These are phyloP conservation scores for Geotrichum bryndzae DNA, from an alignment of 1,139 yeast genomes.

Conservation along the genomic window DNA sequence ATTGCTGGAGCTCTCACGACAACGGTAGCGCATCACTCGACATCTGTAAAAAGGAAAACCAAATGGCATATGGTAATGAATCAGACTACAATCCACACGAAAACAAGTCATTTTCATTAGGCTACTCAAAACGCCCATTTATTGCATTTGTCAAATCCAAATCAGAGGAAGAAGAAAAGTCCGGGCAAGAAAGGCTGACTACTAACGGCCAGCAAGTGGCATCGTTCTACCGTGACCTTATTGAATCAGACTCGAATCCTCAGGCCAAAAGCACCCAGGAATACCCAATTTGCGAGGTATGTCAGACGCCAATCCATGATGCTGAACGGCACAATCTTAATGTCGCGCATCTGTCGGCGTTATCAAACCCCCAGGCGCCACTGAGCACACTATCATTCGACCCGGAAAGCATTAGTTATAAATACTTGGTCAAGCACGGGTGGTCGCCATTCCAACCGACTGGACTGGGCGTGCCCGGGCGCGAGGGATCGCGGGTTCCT, in stretches of 20 bases:
- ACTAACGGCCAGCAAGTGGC: not conserved
- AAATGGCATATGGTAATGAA: not conserved
- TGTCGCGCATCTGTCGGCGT: slow-evolving; percentile 19
- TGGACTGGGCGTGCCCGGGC: slow-evolving; percentile 26
- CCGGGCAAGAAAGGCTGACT: not conserved
- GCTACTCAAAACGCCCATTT: slow-evolving; percentile 7
- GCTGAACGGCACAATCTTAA: slow-evolving; percentile 17
- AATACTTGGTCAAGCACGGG: slow-evolving; percentile 24
- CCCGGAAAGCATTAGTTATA: slow-evolving; percentile 20
- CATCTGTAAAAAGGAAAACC: not conserved
- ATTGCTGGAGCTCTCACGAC: not conserved
- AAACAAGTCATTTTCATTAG: slow-evolving; percentile 7
- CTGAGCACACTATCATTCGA: slow-evolving; percentile 15
- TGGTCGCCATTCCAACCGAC: slow-evolving; percentile 24
- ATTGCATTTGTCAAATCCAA: slow-evolving; percentile 11
- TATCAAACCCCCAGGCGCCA: slow-evolving; percentile 17
- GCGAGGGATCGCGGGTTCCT: slow-evolving; percentile 26
- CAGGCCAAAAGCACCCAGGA: not conserved
- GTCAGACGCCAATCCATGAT: slow-evolving; percentile 18
- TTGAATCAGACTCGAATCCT: not conserved
- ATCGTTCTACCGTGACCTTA: slow-evolving; percentile 8
- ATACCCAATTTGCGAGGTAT: slow-evolving; percentile 16
- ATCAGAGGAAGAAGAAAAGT: not conserved
- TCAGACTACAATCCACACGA: slow-evolving; percentile 1
- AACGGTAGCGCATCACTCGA: not conserved